Evolutionary conservation across 441 rosid genomes (phyloP), one percentile per base, ranked within the genome.

Genomic region (Bruguiera hainesii): DNA sequence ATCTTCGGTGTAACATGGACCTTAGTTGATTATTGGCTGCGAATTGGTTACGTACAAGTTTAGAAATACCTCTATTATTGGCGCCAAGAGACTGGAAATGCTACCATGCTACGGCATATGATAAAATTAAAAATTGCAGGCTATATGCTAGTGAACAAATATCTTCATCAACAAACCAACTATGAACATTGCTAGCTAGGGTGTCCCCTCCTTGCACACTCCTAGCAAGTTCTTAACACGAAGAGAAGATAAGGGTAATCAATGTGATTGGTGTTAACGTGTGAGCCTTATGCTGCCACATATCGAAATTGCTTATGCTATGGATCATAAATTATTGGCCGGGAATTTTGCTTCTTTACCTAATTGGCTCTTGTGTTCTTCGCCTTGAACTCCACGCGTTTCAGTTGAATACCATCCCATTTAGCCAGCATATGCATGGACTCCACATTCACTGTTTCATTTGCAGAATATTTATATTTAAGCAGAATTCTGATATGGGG

Each of bases 271-370:
- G 11, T 48, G 20, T 23, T 68, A 25, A 61, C 26, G 51, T 60
- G 23, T 29, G 77, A 31, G 65, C 57, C 28, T 42, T 29, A 21
- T 55, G 39, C 25, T 56, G 79, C 73, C 77, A 60, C 77, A 67
- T 73, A 60, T 29, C 73, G 5, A 13, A 42, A 42, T 42, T 42
- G 48, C 4, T 11, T 11, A 3, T 42, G 48, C 15, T 13, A 42
- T 42, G 48, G 48, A 42, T 13, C 13, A 3, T 3, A 42, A 42
- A 13, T 26, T 26, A 35, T 7, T 65, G 65, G 71, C 51, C 57
- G 33, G 55, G 57, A 33, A 62, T 51, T 51, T 51, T 53, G 57
- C 57, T 66, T 7, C 33, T 48, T 46, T 20, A 23, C 21, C 48
- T 7, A 20, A 37, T 21, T 20, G 10, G 13, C 23, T 21, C 66